phyloP scores from a whole-genome alignment of 352 stramenopile species.

The Pythium phragmiticola region DNA sequence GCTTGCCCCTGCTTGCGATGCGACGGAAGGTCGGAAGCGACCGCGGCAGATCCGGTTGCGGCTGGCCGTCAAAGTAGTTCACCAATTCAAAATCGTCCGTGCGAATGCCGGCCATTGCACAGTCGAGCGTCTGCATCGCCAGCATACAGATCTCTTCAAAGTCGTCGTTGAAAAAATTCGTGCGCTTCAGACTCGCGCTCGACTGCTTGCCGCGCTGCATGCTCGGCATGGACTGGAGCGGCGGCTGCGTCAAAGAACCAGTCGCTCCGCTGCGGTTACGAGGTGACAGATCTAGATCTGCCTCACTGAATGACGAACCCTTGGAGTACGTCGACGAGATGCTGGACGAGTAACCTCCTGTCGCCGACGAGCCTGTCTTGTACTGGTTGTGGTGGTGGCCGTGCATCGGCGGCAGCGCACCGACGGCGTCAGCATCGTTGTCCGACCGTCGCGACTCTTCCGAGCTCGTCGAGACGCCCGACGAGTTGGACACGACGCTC shows the following conservation, averaged over 20 bases:
- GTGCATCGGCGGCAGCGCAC: conserved; percentile 15
- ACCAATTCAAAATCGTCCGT: conserved; percentile 88
- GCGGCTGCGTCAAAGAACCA: conserved; percentile 25
- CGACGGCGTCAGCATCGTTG: conserved; percentile 21
- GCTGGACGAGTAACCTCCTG: conserved; percentile 19
- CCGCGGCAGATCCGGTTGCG: conserved; percentile 53
- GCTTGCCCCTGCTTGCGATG: conserved; percentile 82
- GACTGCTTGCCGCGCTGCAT: conserved; percentile 1
- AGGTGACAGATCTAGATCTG: conserved; percentile 26
- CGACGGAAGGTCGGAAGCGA: conserved; percentile 85
- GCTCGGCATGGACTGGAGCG: conserved; percentile 21
- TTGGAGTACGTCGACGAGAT: conserved; percentile 29
- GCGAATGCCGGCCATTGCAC: conserved; percentile 84
- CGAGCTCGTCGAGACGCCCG: conserved; percentile 29
- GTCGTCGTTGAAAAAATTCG: conserved; percentile 88
- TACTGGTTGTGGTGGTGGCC: conserved; percentile 1
- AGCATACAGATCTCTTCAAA: conserved; percentile 88
- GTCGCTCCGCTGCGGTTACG: conserved; percentile 34
- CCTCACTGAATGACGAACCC: conserved; percentile 29
- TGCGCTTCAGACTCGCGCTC: conserved; percentile 36
- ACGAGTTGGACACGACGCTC: conserved; percentile 31
- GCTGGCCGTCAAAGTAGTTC: conserved; percentile 67
- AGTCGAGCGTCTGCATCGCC: conserved; percentile 84
- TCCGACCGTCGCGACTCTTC: conserved; percentile 30
- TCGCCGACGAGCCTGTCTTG: conserved; percentile 16